Base-by-base conservation (phyloP, 1,284 basidiomycete species). In the Irpex lacteus region DNA sequence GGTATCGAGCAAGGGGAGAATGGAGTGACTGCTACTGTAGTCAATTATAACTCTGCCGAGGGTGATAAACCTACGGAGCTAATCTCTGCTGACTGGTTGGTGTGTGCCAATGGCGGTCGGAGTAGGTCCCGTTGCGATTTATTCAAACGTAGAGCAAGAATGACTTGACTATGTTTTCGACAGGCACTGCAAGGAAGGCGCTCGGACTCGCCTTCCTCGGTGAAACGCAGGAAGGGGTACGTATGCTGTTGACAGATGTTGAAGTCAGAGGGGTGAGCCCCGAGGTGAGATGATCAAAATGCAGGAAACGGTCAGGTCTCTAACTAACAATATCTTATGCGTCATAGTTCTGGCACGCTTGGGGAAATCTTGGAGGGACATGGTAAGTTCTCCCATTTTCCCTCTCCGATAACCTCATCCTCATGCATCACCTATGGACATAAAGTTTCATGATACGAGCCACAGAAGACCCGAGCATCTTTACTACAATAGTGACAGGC, bases 91-190 rank as follows among this genome's bases (percentile, higher is more conserved):
- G 56, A 64, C 8, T 76, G 67, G 40, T 47, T 78, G 4, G 65
- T 78, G 7, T 76, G 76, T 4, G 70, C 74, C 7, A 76, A 78
- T 65, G 77, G 77, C 8, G 77, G 71, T 8, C 70, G 66, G 67
- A 71, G 76, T 76, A 34, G n/a, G 34, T 34, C 5, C 32, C 32
- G 6, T 3, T 34, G 13, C 15, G 26, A n/a, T 21, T 32, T 32
- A 7, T 15, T 13, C 26, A 15, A 56, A 9, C 13, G 26, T 19
- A 19, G 50, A 34, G 32, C 32, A 36, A 56, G 54, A 36, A 5
- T 26, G 13, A 15, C 21, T n/a, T 37, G 32, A 34, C 32, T 34
- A 34, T 34, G 32, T 34, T 37, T 34, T 34, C 32, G 32, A 6
- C 32, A 74, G 74, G 75, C 50, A 60, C 63, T 7, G 64, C 66